phyloP scores from a whole-genome alignment of 345 rosid genomes.

The Anastatica hierochuntica region DNA sequence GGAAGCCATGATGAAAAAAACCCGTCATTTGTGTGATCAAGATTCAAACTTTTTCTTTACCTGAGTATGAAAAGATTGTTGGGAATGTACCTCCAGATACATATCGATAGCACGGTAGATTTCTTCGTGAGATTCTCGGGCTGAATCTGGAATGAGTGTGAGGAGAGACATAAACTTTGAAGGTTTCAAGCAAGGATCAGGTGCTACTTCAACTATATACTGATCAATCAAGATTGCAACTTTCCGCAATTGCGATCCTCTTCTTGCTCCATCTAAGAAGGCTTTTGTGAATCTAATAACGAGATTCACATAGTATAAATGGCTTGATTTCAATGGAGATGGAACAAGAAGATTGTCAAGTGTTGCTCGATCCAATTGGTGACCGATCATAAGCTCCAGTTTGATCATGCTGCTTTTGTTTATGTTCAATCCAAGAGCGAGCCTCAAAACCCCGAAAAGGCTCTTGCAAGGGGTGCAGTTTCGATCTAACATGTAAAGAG shows the following conservation, averaged over 20 bases:
- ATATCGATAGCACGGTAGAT: conserved; percentile 64
- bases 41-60: not conserved
- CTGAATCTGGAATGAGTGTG: conserved; percentile 52
- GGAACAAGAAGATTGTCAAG: conserved; percentile 76
- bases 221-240: conserved; percentile 65
- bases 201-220: conserved; percentile 83
- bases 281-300: conserved; percentile 58
- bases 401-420: conserved; percentile 43
- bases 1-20: not conserved
- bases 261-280: conserved; percentile 31
- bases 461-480: conserved; percentile 56
- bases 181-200: conserved; percentile 68
- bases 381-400: conserved; percentile 79
- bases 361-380: conserved; percentile 65
- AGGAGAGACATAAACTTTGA: conserved; percentile 61
- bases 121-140: conserved; percentile 56
- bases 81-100: conserved; percentile 60
- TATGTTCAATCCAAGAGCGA: conserved; percentile 35
- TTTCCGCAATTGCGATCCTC: conserved; percentile 37
- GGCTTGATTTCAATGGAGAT: conserved; percentile 45
- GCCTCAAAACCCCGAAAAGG: conserved; percentile 59
- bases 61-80: not conserved
- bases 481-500: conserved; percentile 46
- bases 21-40: not conserved
- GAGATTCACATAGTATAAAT: conserved; percentile 64